Evolutionary conservation across 176 grass and related monocot species (phyloP).

Genomic region (Panicum miliaceum): DNA sequence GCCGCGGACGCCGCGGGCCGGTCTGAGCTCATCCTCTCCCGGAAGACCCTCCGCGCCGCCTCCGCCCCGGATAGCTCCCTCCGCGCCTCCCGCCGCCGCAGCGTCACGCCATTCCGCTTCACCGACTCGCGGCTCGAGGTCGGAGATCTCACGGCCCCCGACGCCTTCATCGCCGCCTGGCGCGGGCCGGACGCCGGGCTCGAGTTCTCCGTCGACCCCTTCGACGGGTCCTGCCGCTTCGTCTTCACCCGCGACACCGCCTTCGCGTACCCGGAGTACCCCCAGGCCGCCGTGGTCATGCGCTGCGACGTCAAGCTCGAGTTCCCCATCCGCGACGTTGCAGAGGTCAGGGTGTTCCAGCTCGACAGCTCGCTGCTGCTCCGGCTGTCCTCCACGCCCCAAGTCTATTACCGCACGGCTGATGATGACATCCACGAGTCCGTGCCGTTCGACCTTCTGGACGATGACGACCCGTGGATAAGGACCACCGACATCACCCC

Average conservation of each 20-base stretch:
- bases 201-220: constrained; percentile 80
- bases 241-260: constrained; percentile 67
- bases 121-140: constrained; percentile 62
- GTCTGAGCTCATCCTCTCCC: constrained; percentile 51
- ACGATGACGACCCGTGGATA: constrained; percentile 92
- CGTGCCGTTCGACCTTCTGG: constrained; percentile 65
- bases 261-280: constrained; percentile 53
- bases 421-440: constrained; percentile 78
- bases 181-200: constrained; percentile 43
- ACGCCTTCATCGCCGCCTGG: constrained; percentile 69
- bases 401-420: constrained; percentile 68
- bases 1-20: constrained; percentile 55
- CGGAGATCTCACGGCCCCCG: constrained; percentile 41
- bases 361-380: constrained; percentile 57
- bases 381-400: constrained; percentile 44
- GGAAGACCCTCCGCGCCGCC: constrained; percentile 47
- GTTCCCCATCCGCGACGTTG: constrained; percentile 61
- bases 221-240: constrained; percentile 63
- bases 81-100: constrained; percentile 52
- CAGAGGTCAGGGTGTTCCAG: constrained; percentile 46
- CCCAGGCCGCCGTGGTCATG: constrained; percentile 44
- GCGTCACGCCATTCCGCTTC: constrained; percentile 62
- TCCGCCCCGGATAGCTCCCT: constrained; percentile 58
- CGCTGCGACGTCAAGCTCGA: constrained; percentile 79
- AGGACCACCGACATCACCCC: constrained; percentile 73